These are phyloP conservation scores for Salix brachista DNA, from an alignment of 345 rosid species.

Conservation along the genomic window DNA sequence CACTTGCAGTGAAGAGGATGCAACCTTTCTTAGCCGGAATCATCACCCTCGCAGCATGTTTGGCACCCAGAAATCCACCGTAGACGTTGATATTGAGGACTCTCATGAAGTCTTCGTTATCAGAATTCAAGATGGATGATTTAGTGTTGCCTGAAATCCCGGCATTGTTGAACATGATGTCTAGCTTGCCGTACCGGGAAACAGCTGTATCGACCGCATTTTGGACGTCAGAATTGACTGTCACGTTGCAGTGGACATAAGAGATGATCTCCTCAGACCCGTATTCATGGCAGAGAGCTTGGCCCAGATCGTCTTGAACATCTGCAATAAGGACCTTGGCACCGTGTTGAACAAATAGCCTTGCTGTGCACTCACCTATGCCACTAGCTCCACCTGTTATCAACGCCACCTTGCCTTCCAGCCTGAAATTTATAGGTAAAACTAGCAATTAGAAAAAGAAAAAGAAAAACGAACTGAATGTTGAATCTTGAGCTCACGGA, in stretches of 20 bases:
- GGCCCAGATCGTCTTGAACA: constrained; percentile 31
- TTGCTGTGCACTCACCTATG: constrained; percentile 23
- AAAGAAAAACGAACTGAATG: too few relatives aligned
- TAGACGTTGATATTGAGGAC: constrained; percentile 18
- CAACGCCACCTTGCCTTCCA: constrained; percentile 33
- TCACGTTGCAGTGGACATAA: constrained; percentile 28
- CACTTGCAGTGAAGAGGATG: constrained; percentile 25
- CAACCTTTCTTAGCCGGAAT: constrained; percentile 17
- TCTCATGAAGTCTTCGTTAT: constrained; percentile 9
- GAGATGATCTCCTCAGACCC: constrained; percentile 3
- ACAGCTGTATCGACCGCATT: constrained; percentile 24
- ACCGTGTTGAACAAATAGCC: constrained; percentile 22
- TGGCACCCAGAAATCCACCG: constrained; percentile 23
- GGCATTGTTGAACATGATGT: constrained; percentile 31
- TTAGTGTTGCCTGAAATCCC: constrained; percentile 5
- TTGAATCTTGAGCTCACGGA: too few relatives aligned
- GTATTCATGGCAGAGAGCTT: constrained; percentile 17
- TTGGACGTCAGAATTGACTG: constrained; percentile 15
- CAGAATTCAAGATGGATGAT: not conserved
- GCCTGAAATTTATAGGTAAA: constrained; percentile 4
- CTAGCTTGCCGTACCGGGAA: constrained; percentile 29
- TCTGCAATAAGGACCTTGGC: constrained; percentile 35
- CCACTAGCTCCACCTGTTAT: constrained; percentile 34
- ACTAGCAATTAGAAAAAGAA: too few relatives aligned
- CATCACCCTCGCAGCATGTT: constrained; percentile 34